Percentiles rank a stretch among this genome's conserved stretches.
Conservation (phyloP, 2,329 filamentous ascomycete genomes). For the Arachnopeziza araneosa region DNA sequence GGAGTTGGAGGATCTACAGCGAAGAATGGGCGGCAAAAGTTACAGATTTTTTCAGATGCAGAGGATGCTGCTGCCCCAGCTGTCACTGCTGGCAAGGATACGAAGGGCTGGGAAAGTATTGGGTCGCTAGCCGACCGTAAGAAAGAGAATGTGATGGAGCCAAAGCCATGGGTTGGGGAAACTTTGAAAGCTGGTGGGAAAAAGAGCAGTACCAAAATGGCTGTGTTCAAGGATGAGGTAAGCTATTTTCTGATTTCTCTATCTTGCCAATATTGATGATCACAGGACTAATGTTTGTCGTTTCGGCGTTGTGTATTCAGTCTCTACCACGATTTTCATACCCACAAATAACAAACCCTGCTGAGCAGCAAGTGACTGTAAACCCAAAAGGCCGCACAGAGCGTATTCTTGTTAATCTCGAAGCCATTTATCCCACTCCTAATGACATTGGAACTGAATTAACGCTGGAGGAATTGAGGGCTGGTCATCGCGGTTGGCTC, state of each 20-base stretch:
- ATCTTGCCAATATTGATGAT: slow-evolving; percentile 71
- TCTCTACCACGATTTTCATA: slow-evolving; percentile 45
- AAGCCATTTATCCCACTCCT: slow-evolving; percentile 76
- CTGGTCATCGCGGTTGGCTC: slow-evolving; percentile 66
- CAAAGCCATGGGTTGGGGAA: slow-evolving; percentile 88
- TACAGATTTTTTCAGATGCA: slow-evolving; percentile 84
- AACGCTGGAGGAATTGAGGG: slow-evolving; percentile 89
- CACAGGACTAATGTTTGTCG: slow-evolving; percentile 86
- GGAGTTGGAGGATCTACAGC: slow-evolving; percentile 44
- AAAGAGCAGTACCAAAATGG: slow-evolving; percentile 76
- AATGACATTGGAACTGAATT: slow-evolving; percentile 67
- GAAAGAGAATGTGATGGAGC: slow-evolving; percentile 86
- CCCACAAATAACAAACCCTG: slow-evolving; percentile 62
- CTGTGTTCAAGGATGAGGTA: slow-evolving; percentile 95
- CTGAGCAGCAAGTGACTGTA: slow-evolving; percentile 69
- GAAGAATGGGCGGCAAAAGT: slow-evolving; percentile 70
- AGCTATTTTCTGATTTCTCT: slow-evolving; percentile 41
- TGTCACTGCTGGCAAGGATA: slow-evolving; percentile 45
- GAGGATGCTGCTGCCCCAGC: slow-evolving; percentile 55
- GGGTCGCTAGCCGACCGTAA: slow-evolving; percentile 80
- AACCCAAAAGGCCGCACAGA: slow-evolving; percentile 82
- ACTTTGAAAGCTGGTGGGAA: slow-evolving; percentile 83
- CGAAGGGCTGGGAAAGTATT: slow-evolving; percentile 87
- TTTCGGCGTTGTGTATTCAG: slow-evolving; percentile 53
- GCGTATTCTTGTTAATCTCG: slow-evolving; percentile 80